Conservation (phyloP, 2,329 filamentous ascomycete genomes). For the Colletotrichum eremochloae region DNA sequence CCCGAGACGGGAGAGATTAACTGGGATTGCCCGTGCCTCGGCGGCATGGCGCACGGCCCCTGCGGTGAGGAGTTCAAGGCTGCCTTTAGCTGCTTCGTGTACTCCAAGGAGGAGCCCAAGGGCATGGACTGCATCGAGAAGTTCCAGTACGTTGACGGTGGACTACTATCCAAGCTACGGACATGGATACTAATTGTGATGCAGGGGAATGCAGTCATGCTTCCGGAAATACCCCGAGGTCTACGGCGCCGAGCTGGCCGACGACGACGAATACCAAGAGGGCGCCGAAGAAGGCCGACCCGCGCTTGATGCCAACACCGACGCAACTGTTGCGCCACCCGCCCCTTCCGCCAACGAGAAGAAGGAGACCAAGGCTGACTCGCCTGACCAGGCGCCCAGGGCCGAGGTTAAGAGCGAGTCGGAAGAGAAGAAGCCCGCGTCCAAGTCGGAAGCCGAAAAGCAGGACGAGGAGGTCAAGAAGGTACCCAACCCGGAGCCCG, state of each 20-base stretch:
- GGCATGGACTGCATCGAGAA: constrained; percentile 98
- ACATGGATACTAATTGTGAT: constrained; percentile 48
- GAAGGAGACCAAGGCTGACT: constrained; percentile 21
- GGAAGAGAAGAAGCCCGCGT: constrained; percentile 39
- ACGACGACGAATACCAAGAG: constrained; percentile 69
- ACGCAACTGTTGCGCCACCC: constrained; percentile 23
- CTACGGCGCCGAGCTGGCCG: constrained; percentile 89
- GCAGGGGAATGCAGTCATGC: constrained; percentile 95
- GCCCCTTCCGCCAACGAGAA: constrained; percentile 26
- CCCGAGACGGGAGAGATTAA: constrained; percentile 99
- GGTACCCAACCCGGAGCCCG: constrained; percentile 29
- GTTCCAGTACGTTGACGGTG: constrained; percentile 80
- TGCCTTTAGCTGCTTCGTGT: constrained; percentile 99
- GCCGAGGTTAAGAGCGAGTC: constrained; percentile 24
- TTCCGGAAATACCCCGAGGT: constrained; percentile 94
- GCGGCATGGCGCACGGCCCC: constrained; percentile 96
- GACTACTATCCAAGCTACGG: not conserved
- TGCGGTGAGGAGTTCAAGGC: constrained; percentile 96
- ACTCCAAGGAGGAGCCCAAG: constrained; percentile 93
- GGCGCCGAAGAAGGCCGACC: constrained; percentile 50
- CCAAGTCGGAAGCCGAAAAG: constrained; percentile 34
- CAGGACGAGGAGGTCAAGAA: constrained; percentile 33
- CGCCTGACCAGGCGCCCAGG: constrained; percentile 8
- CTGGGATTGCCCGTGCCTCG: constrained; percentile 98
- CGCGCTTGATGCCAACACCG: constrained; percentile 46